Evolutionary conservation across 2,329 filamentous ascomycete genomes (phyloP), one percentile per base, ranked within the genome.

Genomic region (Fusarium ambrosium): DNA sequence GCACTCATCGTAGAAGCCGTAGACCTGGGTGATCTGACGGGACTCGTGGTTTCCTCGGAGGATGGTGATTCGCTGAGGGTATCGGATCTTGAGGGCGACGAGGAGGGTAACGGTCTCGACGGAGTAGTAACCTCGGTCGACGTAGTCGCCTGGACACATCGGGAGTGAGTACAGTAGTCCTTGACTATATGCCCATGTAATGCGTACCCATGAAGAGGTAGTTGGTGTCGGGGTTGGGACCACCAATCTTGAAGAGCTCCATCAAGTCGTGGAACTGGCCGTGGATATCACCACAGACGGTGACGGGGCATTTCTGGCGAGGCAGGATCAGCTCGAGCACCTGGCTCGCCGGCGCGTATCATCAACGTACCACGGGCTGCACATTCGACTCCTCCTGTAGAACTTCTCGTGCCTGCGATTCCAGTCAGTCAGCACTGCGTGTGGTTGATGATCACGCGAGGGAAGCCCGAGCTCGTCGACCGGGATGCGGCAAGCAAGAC

Each of bases 1-100:
- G 84, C 97, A 99, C 85, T 99, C 97, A 84, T 98, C 97, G 87
- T 99, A 99, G 87, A 99, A 99, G 73, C 97, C 97, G 84, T 99
- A 99, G 69, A 99, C 97, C 85, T 98, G 96, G 55, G 97, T 99
- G 84, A 99, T 99, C 86, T 99, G 97, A 80, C 97, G 93, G 75
- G 95, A 98, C 87, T 99, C 97, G 90, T 99, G 97, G 86, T 99
- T 99, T 82, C 97, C 97, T 82, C 97, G 95, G 78, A 99, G 93
- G 83, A 99, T 97, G 79, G 97, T 98, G 86, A 99, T 98, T 86
- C 97, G 94, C 85, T 96, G 92, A 72, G 97, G 97, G 86, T 98
- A 98, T 88, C 97, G 93, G 83, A 98, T 98, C 89, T 98, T 99
- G 83, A 98, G 92, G 75, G 94, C 95, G 80, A 98, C 95, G 79